Percentiles rank a stretch among this genome's conserved stretches.
Conservation (phyloP, 371 early-diverging fungal genomes). For the Capillidium heterosporum region DNA sequence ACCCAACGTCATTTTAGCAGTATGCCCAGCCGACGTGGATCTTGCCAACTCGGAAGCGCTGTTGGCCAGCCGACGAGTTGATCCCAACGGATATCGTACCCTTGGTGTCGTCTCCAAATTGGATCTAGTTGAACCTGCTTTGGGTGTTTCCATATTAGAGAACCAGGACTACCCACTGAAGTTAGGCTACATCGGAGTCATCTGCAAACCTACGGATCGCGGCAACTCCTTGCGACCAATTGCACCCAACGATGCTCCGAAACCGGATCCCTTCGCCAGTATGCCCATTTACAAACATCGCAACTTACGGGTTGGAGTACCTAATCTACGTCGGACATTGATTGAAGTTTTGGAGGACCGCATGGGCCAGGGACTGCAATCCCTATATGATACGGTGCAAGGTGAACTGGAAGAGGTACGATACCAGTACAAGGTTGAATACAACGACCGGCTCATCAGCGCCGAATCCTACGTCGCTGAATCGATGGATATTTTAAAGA, state of each 20-base stretch:
- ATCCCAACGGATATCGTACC: constrained; percentile 87
- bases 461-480: constrained; percentile 93
- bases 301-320: constrained; percentile 64
- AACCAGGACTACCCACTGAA: constrained; percentile 86
- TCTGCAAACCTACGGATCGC: constrained; percentile 46
- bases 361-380: constrained; percentile 68
- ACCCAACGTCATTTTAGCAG: constrained; percentile 93
- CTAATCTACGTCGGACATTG: constrained; percentile 56
- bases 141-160: constrained; percentile 62
- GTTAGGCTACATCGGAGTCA: constrained; percentile 96
- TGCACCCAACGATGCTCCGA: constrained; percentile 32
- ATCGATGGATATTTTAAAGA: constrained; percentile 78
- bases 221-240: constrained; percentile 22
- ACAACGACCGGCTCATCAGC: constrained; percentile 84
- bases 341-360: constrained; percentile 80
- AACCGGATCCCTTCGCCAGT: constrained; percentile 32
- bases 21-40: constrained; percentile 96
- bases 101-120: constrained; percentile 98
- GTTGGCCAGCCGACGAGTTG: constrained; percentile 76
- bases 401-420: constrained; percentile 80
- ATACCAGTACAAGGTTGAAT: constrained; percentile 95
- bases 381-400: constrained; percentile 76
- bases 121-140: constrained; percentile 83
- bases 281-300: constrained; percentile 35
- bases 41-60: constrained; percentile 97